Evolutionary conservation across 2,329 filamentous ascomycete genomes (phyloP).

Genomic region (Mycogone perniciosa): DNA sequence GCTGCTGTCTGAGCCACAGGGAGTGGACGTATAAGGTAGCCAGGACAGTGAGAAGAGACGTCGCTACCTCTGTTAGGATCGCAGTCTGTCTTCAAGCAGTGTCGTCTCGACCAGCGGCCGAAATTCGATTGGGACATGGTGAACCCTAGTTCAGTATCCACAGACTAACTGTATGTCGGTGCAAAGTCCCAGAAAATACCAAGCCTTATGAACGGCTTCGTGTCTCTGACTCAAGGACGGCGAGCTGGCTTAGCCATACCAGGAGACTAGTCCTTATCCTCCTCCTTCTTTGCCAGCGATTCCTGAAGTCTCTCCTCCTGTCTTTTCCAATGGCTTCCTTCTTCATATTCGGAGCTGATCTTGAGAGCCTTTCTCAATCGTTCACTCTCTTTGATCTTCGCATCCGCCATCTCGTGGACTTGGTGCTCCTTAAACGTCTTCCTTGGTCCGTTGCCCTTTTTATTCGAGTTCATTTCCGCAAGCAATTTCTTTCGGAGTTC

Average conservation of each 20-base stretch:
- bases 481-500: slow-evolving; percentile 36
- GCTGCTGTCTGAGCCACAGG: too few relatives aligned
- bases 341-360: slow-evolving; percentile 78
- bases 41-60: too few relatives aligned
- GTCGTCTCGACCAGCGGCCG: too few relatives aligned
- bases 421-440: slow-evolving; percentile 78
- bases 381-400: slow-evolving; percentile 94
- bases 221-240: neutral
- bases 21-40: too few relatives aligned
- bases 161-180: neutral
- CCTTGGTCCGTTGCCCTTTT: slow-evolving; percentile 29
- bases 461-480: slow-evolving; percentile 31
- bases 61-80: too few relatives aligned
- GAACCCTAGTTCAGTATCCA: too few relatives aligned
- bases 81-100: too few relatives aligned
- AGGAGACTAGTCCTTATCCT: slow-evolving; percentile 17
- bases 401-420: slow-evolving; percentile 91
- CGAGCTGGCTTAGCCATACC: neutral
- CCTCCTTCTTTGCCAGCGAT: slow-evolving; percentile 35
- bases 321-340: slow-evolving; percentile 77
- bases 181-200: neutral
- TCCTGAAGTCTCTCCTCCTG: slow-evolving; percentile 64
- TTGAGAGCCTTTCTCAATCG: slow-evolving; percentile 78
- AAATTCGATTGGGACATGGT: too few relatives aligned
- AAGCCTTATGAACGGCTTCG: neutral